Conservation (phyloP, 202 grass and related monocot species). For the Saccharum hybrid region DNA sequence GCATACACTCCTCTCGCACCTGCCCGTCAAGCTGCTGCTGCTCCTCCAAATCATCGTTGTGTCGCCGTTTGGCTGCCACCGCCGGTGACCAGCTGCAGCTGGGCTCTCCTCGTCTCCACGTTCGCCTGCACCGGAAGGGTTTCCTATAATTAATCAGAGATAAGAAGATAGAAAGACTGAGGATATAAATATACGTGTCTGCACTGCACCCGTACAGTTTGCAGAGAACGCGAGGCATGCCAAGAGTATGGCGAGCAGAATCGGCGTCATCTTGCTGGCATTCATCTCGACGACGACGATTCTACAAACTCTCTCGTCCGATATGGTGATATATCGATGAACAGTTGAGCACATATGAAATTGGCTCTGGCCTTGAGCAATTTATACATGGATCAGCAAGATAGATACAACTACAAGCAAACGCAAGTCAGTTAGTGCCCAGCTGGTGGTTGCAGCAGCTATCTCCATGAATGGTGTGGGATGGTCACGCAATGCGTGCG, state of each 20-base stretch:
- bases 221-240: conserved; percentile 1
- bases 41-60: neutral
- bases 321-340: neutral
- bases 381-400: neutral
- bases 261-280: neutral
- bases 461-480: neutral
- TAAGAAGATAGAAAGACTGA: neutral
- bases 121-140: neutral
- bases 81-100: neutral
- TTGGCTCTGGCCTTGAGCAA: neutral
- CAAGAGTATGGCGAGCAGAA: neutral
- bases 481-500: neutral
- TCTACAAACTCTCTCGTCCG: neutral
- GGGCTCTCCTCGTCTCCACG: neutral
- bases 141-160: neutral
- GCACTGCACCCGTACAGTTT: neutral
- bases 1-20: neutral
- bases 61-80: neutral
- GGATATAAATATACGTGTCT: neutral
- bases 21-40: neutral
- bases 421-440: neutral
- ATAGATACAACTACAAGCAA: neutral
- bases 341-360: neutral
- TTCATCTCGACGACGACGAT: neutral
- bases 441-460: neutral